Conservation (phyloP, 2,329 filamentous ascomycete genomes). For the Diplodia mutila region DNA sequence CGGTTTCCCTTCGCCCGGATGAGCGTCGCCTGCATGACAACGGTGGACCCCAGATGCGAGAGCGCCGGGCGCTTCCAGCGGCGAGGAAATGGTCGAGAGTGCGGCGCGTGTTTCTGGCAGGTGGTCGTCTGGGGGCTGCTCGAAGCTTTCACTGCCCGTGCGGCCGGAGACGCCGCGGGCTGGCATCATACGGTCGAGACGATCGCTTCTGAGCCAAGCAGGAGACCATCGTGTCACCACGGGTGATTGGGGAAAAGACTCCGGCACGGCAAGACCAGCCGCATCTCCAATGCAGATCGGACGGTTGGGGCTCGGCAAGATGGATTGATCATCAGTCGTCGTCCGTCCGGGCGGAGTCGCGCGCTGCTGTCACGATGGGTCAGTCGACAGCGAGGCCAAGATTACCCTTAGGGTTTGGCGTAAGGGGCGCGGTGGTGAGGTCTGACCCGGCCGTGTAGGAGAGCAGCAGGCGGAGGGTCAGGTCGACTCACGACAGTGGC, state of each 20-base stretch:
- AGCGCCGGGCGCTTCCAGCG: neutral
- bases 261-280: conserved; percentile 9
- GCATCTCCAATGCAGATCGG: conserved; percentile 14
- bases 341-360: neutral
- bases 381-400: conserved; percentile 14
- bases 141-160: conserved; percentile 1
- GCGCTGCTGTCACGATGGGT: conserved; percentile 13
- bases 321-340: conserved; percentile 9
- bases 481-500: conserved; percentile 14
- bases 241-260: neutral
- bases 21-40: conserved; percentile 2
- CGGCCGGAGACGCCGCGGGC: neutral
- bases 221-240: conserved; percentile 12
- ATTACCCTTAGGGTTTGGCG: conserved; percentile 7
- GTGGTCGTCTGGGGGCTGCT: neutral
- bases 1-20: conserved; percentile 12
- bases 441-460: neutral
- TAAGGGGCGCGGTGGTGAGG: conserved; percentile 11
- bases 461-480: neutral
- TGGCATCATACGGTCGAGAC: conserved; percentile 1
- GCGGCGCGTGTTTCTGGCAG: conserved; percentile 1
- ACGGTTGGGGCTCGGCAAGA: conserved; percentile 10
- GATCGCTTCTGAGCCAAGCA: conserved; percentile 20
- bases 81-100: neutral
- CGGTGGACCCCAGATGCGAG: conserved; percentile 8